These are phyloP conservation scores for Ophiostoma piceae DNA, from an alignment of 2,329 filamentous ascomycete species.

Conservation along the genomic window DNA sequence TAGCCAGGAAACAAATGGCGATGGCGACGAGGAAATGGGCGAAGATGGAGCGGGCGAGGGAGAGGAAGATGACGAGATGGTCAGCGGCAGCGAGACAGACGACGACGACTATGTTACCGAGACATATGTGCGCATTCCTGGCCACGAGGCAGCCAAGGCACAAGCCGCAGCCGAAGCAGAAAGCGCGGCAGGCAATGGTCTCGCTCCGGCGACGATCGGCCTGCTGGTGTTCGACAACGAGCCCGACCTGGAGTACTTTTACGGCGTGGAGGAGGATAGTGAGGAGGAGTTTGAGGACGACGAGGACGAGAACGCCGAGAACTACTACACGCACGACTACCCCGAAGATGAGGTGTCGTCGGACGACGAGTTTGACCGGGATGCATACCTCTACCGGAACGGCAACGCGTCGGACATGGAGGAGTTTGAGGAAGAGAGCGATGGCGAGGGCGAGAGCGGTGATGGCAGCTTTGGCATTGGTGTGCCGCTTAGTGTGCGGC, in stretches of 20 bases:
- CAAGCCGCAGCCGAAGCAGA: conserved; percentile 28
- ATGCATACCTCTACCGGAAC: conserved; percentile 51
- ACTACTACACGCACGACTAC: conserved; percentile 74
- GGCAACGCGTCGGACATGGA: conserved; percentile 52
- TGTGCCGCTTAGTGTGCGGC: conserved; percentile 26
- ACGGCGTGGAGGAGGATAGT: conserved; percentile 56
- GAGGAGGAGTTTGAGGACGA: conserved; percentile 57
- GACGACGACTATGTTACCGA: conserved; percentile 59
- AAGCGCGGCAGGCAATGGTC: conserved; percentile 30
- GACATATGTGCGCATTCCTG: conserved; percentile 58
- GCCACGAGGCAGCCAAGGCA: conserved; percentile 37
- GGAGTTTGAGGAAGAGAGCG: conserved; percentile 45
- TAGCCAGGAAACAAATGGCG: conserved; percentile 22
- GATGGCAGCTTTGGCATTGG: conserved; percentile 6
- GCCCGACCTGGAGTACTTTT: conserved; percentile 57
- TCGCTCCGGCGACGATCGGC: conserved; percentile 47
- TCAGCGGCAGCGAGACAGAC: conserved; percentile 41
- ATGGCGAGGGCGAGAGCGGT: conserved; percentile 29
- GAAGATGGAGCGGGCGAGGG: conserved; percentile 28
- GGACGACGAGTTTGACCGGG: conserved; percentile 59
- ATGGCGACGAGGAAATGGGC: conserved; percentile 36
- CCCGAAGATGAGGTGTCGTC: conserved; percentile 72
- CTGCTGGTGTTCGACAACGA: conserved; percentile 53
- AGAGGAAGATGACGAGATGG: conserved; percentile 31
- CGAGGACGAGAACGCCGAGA: conserved; percentile 67